Percentiles rank a stretch among this genome's conserved stretches.
Conservation (phyloP, 2,329 filamentous ascomycete genomes). For the Fragosphaeria purpurea region DNA sequence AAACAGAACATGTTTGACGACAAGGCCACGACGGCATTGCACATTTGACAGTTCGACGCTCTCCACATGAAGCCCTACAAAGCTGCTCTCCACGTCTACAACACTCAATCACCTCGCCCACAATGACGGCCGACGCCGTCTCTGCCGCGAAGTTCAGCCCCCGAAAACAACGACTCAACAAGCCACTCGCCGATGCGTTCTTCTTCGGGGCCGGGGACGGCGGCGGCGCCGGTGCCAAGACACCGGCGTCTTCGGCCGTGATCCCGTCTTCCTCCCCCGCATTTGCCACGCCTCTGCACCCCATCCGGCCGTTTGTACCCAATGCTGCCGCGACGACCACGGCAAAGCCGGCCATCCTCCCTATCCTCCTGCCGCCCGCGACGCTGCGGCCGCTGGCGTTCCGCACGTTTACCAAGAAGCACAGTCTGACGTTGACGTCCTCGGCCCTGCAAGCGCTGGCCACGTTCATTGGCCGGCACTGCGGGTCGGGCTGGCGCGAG, state of each 20-base stretch:
- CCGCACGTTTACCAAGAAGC: conserved; percentile 92
- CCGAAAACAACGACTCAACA: conserved; percentile 18
- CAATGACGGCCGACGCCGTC: conserved; percentile 15
- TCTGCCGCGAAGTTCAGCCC: conserved; percentile 15
- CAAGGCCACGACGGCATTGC: too few relatives aligned
- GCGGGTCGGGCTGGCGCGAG: conserved; percentile 92
- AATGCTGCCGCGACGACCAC: conserved; percentile 49
- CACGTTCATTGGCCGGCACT: conserved; percentile 83
- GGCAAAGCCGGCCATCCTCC: conserved; percentile 54
- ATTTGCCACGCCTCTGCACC: conserved; percentile 78
- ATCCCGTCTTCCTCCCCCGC: conserved; percentile 81
- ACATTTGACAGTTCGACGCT: too few relatives aligned
- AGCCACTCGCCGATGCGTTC: conserved; percentile 26
- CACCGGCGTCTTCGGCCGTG: conserved; percentile 13
- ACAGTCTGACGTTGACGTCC: conserved; percentile 85
- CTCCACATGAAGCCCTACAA: too few relatives aligned
- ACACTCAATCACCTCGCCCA: not conserved
- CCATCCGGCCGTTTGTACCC: conserved; percentile 54
- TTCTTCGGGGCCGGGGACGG: conserved; percentile 18
- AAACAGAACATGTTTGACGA: too few relatives aligned
- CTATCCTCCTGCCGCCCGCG: conserved; percentile 78
- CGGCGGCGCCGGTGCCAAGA: conserved; percentile 21
- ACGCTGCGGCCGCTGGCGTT: conserved; percentile 87
- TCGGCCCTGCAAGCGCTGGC: conserved; percentile 77
- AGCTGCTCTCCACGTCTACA: too few relatives aligned